phyloP scores from a whole-genome alignment of 2,329 filamentous ascomycete genomes.

The Dryadomyces quercivorus region DNA sequence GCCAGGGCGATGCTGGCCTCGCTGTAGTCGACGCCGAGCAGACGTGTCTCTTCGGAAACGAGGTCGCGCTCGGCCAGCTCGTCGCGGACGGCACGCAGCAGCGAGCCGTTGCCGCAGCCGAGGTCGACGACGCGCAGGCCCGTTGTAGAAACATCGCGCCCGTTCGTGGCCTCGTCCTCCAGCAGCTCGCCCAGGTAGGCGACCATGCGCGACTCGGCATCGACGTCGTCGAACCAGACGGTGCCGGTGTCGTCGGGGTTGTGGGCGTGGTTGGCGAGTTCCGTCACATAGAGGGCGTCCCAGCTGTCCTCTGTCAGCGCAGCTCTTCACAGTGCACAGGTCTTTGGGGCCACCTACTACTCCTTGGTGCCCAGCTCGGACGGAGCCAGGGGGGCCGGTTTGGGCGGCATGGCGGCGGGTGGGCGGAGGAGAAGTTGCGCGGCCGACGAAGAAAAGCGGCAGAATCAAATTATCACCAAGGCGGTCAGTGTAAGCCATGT shows the following conservation, averaged over 20 bases:
- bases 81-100: slow-evolving; percentile 70
- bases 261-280: slow-evolving; percentile 57
- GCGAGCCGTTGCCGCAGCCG: slow-evolving; percentile 85
- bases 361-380: slow-evolving; percentile 77
- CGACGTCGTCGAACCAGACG: slow-evolving; percentile 91
- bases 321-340: background rate
- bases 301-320: slow-evolving; percentile 38
- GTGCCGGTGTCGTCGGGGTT: slow-evolving; percentile 74
- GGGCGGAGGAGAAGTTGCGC: background rate
- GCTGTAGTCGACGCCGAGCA: slow-evolving; percentile 87
- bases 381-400: slow-evolving; percentile 59
- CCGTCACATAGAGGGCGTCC: slow-evolving; percentile 60
- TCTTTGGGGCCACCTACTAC: slow-evolving; percentile 48
- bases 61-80: slow-evolving; percentile 13
- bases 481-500: slow-evolving; percentile 1
- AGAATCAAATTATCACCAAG: slow-evolving; percentile 2
- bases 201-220: slow-evolving; percentile 72
- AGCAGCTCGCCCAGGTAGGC: slow-evolving; percentile 45
- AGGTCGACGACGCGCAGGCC: slow-evolving; percentile 61
- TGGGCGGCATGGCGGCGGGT: slow-evolving; percentile 11
- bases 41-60: slow-evolving; percentile 51
- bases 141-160: slow-evolving; percentile 13
- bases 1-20: slow-evolving; percentile 63
- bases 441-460: background rate
- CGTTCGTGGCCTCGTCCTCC: slow-evolving; percentile 13